Conservation (phyloP, 768 basidiomycete species). For the Lentinula guzmanii region DNA sequence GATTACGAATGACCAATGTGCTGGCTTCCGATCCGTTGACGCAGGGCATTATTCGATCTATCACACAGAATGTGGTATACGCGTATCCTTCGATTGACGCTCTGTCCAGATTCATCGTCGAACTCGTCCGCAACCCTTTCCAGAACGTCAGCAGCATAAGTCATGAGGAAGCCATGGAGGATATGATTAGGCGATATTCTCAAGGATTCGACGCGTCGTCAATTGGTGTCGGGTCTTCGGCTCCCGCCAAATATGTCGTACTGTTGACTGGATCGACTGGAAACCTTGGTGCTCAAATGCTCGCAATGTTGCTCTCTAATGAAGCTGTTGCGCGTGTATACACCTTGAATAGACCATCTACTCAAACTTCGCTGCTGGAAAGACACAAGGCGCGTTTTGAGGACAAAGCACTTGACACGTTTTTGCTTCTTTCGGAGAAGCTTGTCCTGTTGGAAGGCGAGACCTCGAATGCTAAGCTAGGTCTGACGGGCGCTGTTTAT, state of each 20-base stretch:
- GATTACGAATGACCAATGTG: slow-evolving; percentile 25
- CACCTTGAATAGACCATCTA: slow-evolving; percentile 8
- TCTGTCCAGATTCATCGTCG: slow-evolving; percentile 16
- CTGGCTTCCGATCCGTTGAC: slow-evolving; percentile 18
- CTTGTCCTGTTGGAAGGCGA: not conserved
- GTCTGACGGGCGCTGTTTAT: not conserved
- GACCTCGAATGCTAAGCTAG: not conserved
- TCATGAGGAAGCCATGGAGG: slow-evolving; percentile 24
- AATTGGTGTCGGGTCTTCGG: too few relatives aligned
- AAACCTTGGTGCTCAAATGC: slow-evolving; percentile 29
- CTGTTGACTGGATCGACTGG: slow-evolving; percentile 36
- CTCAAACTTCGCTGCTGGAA: slow-evolving; percentile 1
- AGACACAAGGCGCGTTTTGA: slow-evolving; percentile 19
- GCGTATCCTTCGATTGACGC: slow-evolving; percentile 18
- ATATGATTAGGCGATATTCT: slow-evolving; percentile 24
- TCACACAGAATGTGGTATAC: slow-evolving; percentile 18
- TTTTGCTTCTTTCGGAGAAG: not conserved
- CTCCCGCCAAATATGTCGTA: slow-evolving; percentile 17
- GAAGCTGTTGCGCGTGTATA: slow-evolving; percentile 11
- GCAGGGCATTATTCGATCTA: slow-evolving; percentile 2
- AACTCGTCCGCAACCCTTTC: not conserved
- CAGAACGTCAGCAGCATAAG: not conserved
- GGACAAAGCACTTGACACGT: not conserved
- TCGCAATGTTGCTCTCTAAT: slow-evolving; percentile 21
- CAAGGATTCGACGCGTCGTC: not conserved